A percentile compares a stretch with the other conserved stretches of the same genome.
These are phyloP conservation scores for Erucastrum elatum DNA, from an alignment of 345 rosid species.

Conservation along the genomic window DNA sequence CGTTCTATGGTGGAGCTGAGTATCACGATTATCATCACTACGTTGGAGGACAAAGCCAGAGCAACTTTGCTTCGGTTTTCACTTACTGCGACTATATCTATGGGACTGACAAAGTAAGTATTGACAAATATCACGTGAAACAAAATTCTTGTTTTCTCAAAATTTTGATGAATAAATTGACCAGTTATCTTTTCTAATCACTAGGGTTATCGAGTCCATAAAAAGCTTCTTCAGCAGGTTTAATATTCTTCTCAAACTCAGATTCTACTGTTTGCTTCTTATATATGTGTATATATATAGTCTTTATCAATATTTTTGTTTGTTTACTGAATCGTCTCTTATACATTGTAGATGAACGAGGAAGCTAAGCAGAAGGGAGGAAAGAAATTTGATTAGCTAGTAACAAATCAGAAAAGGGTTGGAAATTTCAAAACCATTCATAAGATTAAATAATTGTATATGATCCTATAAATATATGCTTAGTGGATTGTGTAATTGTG, in stretches of 20 bases:
- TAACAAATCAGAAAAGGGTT: background rate
- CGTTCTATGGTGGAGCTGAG: slow-evolving; percentile 85
- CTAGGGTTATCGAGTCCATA: slow-evolving; percentile 35
- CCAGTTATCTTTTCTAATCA: background rate
- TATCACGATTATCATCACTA: slow-evolving; percentile 88
- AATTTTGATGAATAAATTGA: background rate
- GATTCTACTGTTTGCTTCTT: background rate
- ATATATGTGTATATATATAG: background rate
- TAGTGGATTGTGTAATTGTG: background rate
- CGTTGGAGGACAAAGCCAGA: slow-evolving; percentile 85
- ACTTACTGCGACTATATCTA: slow-evolving; percentile 82
- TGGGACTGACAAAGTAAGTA: slow-evolving; percentile 76
- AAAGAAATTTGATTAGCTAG: slow-evolving; percentile 17
- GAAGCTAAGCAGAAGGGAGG: slow-evolving; percentile 19
- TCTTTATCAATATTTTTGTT: background rate
- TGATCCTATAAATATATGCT: background rate
- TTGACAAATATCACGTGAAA: background rate
- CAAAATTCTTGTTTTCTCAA: background rate
- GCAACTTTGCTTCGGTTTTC: slow-evolving; percentile 87
- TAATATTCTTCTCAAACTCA: background rate
- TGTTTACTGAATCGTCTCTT: background rate
- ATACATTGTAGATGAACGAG: slow-evolving; percentile 6
- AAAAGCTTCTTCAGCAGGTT: slow-evolving; percentile 35
- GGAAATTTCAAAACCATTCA: background rate
- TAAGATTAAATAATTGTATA: background rate